phyloP scores from a whole-genome alignment of 495 filamentous ascomycete species.

The Parmelia sp. region DNA sequence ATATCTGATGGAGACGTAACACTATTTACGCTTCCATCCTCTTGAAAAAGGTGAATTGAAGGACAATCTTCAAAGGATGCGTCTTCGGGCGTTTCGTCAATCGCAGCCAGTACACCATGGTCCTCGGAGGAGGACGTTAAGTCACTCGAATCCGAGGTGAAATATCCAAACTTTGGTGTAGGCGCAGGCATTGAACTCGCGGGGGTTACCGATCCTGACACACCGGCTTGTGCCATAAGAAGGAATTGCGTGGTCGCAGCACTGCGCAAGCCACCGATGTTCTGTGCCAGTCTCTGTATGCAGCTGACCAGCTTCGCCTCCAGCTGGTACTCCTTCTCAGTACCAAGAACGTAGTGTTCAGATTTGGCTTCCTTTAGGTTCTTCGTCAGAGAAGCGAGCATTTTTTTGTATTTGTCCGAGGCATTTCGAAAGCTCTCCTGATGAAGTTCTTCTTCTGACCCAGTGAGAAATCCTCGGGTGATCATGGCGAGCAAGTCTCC shows the following conservation, averaged over 20 bases:
- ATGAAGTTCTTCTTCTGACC: constrained; percentile 70
- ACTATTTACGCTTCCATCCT: constrained; percentile 21
- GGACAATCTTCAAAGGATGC: constrained; percentile 31
- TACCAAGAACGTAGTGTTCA: constrained; percentile 80
- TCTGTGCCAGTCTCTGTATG: constrained; percentile 80
- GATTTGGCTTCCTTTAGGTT: constrained; percentile 81
- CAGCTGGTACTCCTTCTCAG: constrained; percentile 72
- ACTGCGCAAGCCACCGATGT: constrained; percentile 84
- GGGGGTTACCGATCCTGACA: constrained; percentile 30
- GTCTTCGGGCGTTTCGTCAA: constrained; percentile 62
- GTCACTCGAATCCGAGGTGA: constrained; percentile 23
- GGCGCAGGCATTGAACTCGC: constrained; percentile 32
- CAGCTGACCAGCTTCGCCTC: constrained; percentile 76
- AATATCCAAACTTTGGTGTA: constrained; percentile 10
- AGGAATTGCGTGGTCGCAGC: constrained; percentile 85
- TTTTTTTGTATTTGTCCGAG: constrained; percentile 58
- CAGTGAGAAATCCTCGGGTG: constrained; percentile 76
- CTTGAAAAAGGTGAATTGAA: constrained; percentile 32
- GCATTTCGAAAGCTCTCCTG: constrained; percentile 57
- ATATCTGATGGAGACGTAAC: constrained; percentile 62
- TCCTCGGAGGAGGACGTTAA: constrained; percentile 39
- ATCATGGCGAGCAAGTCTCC: constrained; percentile 77
- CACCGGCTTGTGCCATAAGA: constrained; percentile 57
- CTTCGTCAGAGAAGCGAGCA: constrained; percentile 67
- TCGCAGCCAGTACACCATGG: constrained; percentile 48